Base-by-base conservation (phyloP, 495 filamentous ascomycete species). In the Geopyxis carbonaria region DNA sequence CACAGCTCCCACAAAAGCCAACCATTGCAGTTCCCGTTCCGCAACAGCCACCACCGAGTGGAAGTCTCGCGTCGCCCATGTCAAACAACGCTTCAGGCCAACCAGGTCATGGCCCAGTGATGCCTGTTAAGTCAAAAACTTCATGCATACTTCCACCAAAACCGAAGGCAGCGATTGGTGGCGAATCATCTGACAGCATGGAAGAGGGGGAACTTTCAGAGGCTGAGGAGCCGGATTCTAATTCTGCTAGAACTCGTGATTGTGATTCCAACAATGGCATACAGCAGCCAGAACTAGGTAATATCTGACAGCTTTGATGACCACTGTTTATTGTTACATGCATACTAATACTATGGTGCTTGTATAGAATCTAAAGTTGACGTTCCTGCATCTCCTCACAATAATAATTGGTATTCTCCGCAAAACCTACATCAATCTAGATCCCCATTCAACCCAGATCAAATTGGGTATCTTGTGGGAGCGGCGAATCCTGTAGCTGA, bases 151-250 rank as follows among this genome's bases (percentile, higher is more conserved):
- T 8, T 14, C 36, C 21, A 4, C 22, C 15, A 9, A 33, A 10
- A n/a, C 31, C 13, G 38, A 14, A 24, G 11, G 20, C 20, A 23
- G 13, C 3, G 21, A 18, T 8, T 24, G 16, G 9, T 33, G 38
- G 18, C 19, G 38, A 31, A 39, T 6, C 21, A n/a, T 39, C 36
- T 4, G 38, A 41, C 29, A 41, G 38, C 20, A 11, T 33, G 33
- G 52, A 56, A 32, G 52, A 56, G 48, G 52, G 52, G 16, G 52
- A 56, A 33, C 46, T 56, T 25, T 51, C 52, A 15, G 52, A 56
- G 30, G 41, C 41, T 8, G n/a, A n/a, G n/a, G n/a, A n/a, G n/a
- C 19, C 21, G 19, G 22, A 25, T 41, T 9, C 18, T 2, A 22
- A 38, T n/a, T 30, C 5, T 21, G 28, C n/a, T 18, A 25, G 21